Base-by-base conservation (phyloP, 768 basidiomycete genomes). In the Boletus pseudopeckii region DNA sequence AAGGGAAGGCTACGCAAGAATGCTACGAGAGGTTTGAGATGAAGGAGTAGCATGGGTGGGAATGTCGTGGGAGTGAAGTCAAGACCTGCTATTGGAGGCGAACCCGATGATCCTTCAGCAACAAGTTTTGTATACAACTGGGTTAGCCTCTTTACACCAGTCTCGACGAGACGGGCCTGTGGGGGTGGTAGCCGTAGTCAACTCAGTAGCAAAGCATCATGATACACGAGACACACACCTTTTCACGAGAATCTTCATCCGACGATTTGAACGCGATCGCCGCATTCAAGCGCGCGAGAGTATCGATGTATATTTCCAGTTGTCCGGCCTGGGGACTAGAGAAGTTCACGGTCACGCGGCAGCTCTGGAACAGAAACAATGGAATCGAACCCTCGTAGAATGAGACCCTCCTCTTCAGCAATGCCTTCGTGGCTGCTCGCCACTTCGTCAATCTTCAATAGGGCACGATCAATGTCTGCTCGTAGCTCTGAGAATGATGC, bases 91-190 rank as follows among this genome's bases (percentile, higher is more conserved):
- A 77, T 75, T 0, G 82, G 84, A 6, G 85, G 83, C n/a, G 79
- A 75, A 28, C 89, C 89, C 4, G 89, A 86, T 1, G 88, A 92
- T 24, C 83, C 87, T 71, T 91, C 90, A 3, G 91, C 90, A n/a
- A 91, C 88, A 32, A 88, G 77, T 62, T 89, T 90, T n/a, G 89
- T 93, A 64, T 87, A 92, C 13, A 91, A 71, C 61, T 90, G 89
- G 0, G 84, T 79, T 10, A 92, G 75, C 64, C 90, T 91, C 74
- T 91, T 91, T 6, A 84, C 83, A 8, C 91, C 90, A 1, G 88
- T 88, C 72, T 92, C 90, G 9, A 92, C 75, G 5, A 92, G 78
- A 39, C 86, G 82, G n/a, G 87, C 77, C 86, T 77, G 58, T 5
- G 13, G 11, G 30, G 5, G 17, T 17, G 2, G 15, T 4, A 7